Evolutionary conservation across 2,329 filamentous ascomycete genomes (phyloP), one percentile per base, ranked within the genome.

Genomic region (Pyrenophora teres): DNA sequence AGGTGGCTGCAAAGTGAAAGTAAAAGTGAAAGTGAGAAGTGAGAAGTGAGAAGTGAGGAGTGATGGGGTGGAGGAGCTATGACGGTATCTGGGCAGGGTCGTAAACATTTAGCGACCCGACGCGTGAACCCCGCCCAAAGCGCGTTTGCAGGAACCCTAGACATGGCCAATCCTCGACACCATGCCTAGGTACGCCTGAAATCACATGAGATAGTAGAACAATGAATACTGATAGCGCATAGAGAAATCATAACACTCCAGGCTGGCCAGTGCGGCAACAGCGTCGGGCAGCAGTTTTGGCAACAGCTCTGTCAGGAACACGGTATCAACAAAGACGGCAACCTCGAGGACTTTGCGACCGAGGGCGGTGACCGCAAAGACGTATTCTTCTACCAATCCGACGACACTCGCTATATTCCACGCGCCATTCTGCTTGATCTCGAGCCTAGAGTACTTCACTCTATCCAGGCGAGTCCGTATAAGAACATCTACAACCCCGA

Each of bases 231-330:
- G n/a, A 65, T 37, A 18, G 5, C 18, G 6, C 6, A 1, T 66
- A 97, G 94, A 78, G 94, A 99, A 84, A 99, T 99, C 70, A 99
- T 99, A 77, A 99, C 95, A 57, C 89, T 99, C 68, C 94, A 99
- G 79, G 93, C 95, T 62, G 94, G 94, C 83, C 94, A 97, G 78
- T 97, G 94, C 83, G 94, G 93, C 84, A 97, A 97, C 80, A 97
- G 92, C 85, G 93, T 97, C 74, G 94, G 94, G 54, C 93, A 90
- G 70, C 91, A 97, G 73, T 99, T 99, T 78, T 99, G 94, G 94
- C 93, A 97, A 76, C 94, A 97, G 78, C 85, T 97, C 54, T 99
- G 94, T 76, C 89, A 93, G 74, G 94, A 99, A 77, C 94, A 99
- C 73, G 94, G 95, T 57, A 99, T 99, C 78, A 96, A 89, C 69